Percentiles rank a stretch among this genome's conserved stretches.
Conservation (phyloP, 352 stramenopile genomes). For the Phytopythium oedochilum region DNA sequence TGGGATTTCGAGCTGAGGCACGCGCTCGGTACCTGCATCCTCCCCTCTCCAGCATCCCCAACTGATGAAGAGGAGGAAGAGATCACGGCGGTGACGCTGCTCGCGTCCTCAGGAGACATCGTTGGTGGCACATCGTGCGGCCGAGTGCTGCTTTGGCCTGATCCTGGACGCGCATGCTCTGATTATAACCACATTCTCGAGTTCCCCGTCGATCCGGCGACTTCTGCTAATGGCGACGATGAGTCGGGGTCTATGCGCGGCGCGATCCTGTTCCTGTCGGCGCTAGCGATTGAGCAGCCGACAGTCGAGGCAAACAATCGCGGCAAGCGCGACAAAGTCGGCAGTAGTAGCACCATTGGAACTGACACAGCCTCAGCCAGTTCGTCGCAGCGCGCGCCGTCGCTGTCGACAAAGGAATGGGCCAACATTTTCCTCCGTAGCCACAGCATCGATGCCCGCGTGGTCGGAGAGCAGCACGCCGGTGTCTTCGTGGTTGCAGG, state of each 20-base stretch:
- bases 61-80: slow-evolving; percentile 16
- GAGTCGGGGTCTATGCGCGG: background rate
- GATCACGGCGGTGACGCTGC: slow-evolving; percentile 56
- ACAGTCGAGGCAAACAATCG: background rate
- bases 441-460: slow-evolving; percentile 23
- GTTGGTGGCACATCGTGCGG: slow-evolving; percentile 43
- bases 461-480: slow-evolving; percentile 14
- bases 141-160: slow-evolving; percentile 44
- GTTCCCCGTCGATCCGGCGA: background rate
- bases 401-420: slow-evolving; percentile 12
- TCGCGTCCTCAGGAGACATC: slow-evolving; percentile 37
- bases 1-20: slow-evolving; percentile 74
- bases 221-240: no score
- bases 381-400: background rate
- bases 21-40: slow-evolving; percentile 51
- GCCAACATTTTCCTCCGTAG: slow-evolving; percentile 9
- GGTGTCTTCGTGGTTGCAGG: slow-evolving; percentile 34
- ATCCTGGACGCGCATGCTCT: background rate
- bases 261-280: slow-evolving; percentile 1
- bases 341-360: background rate
- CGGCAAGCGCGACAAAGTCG: background rate
- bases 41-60: slow-evolving; percentile 2
- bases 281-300: background rate
- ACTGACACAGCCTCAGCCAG: background rate
- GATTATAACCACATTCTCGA: background rate